These are phyloP conservation scores for Claviceps capensis DNA, from an alignment of 2,329 filamentous ascomycete genomes.

Conservation along the genomic window DNA sequence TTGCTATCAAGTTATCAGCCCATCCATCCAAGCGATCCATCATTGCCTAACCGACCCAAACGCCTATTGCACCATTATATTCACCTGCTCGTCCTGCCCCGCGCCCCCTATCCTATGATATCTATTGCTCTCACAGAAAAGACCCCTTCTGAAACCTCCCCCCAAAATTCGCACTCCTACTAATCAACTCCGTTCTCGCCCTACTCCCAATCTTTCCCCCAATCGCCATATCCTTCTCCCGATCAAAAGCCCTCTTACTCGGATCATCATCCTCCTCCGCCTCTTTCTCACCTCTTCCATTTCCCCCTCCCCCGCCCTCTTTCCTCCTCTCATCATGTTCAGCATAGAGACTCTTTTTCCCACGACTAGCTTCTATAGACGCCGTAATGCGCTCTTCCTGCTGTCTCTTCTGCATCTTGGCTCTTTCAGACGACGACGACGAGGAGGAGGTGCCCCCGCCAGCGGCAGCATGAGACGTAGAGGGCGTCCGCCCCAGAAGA, in stretches of 20 bases:
- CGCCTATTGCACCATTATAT: no score
- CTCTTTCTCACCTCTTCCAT: constrained; percentile 28
- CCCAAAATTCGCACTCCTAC: constrained; percentile 67
- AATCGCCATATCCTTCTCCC: constrained; percentile 84
- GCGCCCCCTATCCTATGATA: no score
- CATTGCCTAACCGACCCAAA: no score
- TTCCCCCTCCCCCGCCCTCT: constrained; percentile 23
- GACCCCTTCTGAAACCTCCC: constrained; percentile 70
- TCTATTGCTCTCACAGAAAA: constrained; percentile 28
- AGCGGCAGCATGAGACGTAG: constrained; percentile 16
- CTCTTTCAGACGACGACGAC: constrained; percentile 9
- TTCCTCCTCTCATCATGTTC: constrained; percentile 31
- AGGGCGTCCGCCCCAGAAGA: constrained; percentile 56
- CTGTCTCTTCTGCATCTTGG: constrained; percentile 42
- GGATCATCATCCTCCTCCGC: constrained; percentile 89
- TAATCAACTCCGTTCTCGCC: constrained; percentile 66
- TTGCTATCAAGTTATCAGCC: no score
- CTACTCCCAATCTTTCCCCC: constrained; percentile 57
- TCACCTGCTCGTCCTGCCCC: no score
- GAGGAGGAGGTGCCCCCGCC: constrained; percentile 23
- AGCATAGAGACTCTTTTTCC: constrained; percentile 44
- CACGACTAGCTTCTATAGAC: constrained; percentile 40
- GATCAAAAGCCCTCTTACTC: constrained; percentile 75
- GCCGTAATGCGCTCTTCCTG: constrained; percentile 31
- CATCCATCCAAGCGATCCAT: no score